Evolutionary conservation across 371 early-diverging fungal species (phyloP), one percentile per base, ranked within the genome.

Genomic region (Racocetra persica): DNA sequence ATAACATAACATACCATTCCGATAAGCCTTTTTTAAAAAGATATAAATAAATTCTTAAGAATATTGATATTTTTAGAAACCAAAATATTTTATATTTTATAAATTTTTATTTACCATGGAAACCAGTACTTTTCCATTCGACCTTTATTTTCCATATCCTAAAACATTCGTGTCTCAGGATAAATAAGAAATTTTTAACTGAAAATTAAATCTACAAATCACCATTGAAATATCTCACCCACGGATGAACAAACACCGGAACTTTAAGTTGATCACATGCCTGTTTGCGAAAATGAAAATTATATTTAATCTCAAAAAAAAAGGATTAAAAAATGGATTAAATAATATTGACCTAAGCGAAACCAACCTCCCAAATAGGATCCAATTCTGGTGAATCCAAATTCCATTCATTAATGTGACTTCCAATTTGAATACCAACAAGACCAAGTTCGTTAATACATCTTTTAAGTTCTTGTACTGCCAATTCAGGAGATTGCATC

Each of bases 81-180:
- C n/a, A n/a, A n/a, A n/a, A n/a, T n/a, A n/a, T n/a, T n/a, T n/a
- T n/a, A n/a, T n/a, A n/a, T n/a, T n/a, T n/a, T n/a, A n/a, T n/a
- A n/a, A n/a, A n/a, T n/a, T n/a, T n/a, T n/a, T 20, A 74, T 28
- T 18, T 78, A 83, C 90, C 93, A 93, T 6, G 93, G 93, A 84
- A 90, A 92, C 93, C 93, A 93, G 84, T 91, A 93, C 79, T 93
- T 93, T 62, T 88, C 87, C 90, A 88, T 90, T 32, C 93, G 85
- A 11, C 86, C 87, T 73, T 88, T 90, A 82, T 77, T 84, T 63
- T 90, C 89, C 91, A 92, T 92, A 81, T 91, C 92, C 72, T 71
- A 71, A 26, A 49, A 22, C 16, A n/a, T 66, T 32, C 6, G 66
- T n/a, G 57, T 16, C 18, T 57, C 0, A 57, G 16, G 6, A 38